These are phyloP conservation scores for Geotrichum europaeum DNA, from an alignment of 1,139 yeast genomes.

Conservation along the genomic window DNA sequence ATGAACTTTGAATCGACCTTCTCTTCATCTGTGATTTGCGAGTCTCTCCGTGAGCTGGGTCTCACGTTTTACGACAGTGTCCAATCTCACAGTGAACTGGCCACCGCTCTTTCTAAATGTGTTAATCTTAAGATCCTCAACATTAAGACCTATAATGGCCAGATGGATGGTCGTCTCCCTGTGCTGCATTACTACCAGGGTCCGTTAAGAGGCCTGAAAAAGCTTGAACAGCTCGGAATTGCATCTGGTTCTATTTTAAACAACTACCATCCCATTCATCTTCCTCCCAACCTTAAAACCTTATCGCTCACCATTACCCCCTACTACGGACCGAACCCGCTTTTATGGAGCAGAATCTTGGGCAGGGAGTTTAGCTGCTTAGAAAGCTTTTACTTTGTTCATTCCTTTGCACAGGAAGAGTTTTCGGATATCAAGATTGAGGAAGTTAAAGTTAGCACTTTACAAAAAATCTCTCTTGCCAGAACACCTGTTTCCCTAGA, in stretches of 20 bases:
- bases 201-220: constrained; percentile 12
- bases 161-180: constrained; percentile 14
- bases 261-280: constrained; percentile 14
- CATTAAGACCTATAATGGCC: constrained; percentile 16
- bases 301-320: constrained; percentile 15
- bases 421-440: constrained; percentile 8
- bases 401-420: constrained; percentile 12
- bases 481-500: constrained; percentile 12
- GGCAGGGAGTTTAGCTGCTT: constrained; percentile 9
- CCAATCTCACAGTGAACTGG: constrained; percentile 15
- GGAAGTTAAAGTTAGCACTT: constrained; percentile 10
- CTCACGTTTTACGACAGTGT: constrained; percentile 16
- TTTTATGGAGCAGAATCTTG: constrained; percentile 12
- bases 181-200: constrained; percentile 16
- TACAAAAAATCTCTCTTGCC: constrained; percentile 12
- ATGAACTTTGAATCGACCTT: constrained; percentile 15
- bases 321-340: constrained; percentile 15
- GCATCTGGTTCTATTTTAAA: constrained; percentile 16
- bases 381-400: constrained; percentile 16
- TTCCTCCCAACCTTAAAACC: constrained; percentile 15
- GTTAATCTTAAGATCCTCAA: constrained; percentile 16
- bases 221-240: constrained; percentile 16
- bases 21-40: constrained; percentile 13
- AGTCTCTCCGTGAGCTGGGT: constrained; percentile 14
- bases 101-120: constrained; percentile 12